Base-by-base conservation (phyloP, 345 rosid genomes). In the Boechera stricta region DNA sequence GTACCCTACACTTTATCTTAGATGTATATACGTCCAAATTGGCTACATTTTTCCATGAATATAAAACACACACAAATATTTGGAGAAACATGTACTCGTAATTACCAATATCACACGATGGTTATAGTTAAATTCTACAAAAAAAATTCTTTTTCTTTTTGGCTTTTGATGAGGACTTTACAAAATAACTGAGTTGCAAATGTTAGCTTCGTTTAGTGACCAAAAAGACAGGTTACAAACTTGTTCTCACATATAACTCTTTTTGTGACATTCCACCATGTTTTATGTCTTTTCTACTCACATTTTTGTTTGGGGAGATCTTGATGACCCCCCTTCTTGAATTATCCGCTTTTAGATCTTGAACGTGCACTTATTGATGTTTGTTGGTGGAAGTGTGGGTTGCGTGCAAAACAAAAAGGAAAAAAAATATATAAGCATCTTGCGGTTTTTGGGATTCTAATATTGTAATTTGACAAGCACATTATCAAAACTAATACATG, bases 331-430 rank as follows among this genome's bases (percentile, higher is more conserved):
- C 62, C 45, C 74, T 28, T 2, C 9, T 45, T 59, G 74, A 21
- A 26, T 68, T 51, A 41, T 69, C 69, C 21, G 42, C 49, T 53
- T 53, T 39, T 29, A 10, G 56, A 69, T 56, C 31, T 52, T 32
- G 63, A 24, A 69, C 47, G 57, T 76, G 61, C 70, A 61, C 21
- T 44, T 62, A 54, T 31, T 64, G 52, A 71, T 71, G 72, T 77
- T 64, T 64, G 67, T 77, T 64, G 72, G 72, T 71, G 67, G 76
- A 59, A 36, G 36, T 70, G 13, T 35, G 28, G 9, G 47, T 57
- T 47, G 66, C 76, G 60, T 71, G 36, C 16, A 60, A 36, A 64
- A 64, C 44, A 53, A 53, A 56, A 44, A 68, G 47, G 28, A 9
- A 51, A 4, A 16, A 21, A 51, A 48, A 6, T 8, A 48, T 21